Base-by-base conservation (phyloP, 805 yeast genomes). In the Ogataea paraovalis region DNA sequence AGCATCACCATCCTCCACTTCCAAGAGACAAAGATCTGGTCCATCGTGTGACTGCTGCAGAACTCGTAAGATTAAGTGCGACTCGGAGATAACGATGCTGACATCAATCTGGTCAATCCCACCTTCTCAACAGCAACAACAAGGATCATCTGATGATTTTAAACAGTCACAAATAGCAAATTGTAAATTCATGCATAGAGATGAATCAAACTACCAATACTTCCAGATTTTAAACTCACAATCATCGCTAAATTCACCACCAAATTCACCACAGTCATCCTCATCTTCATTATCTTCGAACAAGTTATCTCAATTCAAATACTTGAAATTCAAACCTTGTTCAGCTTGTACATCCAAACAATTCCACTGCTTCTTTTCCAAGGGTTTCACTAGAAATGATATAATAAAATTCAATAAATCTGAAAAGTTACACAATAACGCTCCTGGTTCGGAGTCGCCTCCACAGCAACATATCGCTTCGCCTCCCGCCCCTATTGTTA, bases 31-130 rank as follows among this genome's bases (percentile, higher is more conserved):
- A 65, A 68, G 92, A 49, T 70, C 78, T 18, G 90, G 92, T 0
- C 90, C 90, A 2, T 79, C 86, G 37, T 85, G 92, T 64, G 90
- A 85, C 61, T 68, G 77, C 42, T 85, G 92, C 62, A 71, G 90
- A 45, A 59, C 77, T 14, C 73, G 88, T 48, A 85, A 85, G 60
- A 84, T 83, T 48, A 85, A 82, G 64, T 85, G 92, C 66, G 82
- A 84, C 62, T 87, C 91, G 2, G 81, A 74, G 54, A 78, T 83
- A 25, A 57, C 61, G 25, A 60, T 65, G 14, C 51, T 66, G 16
- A 56, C 67, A 1, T 52, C 34, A 52, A 36, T 49, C 60, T 3
- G 55, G 59, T 4, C 37, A 18, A 33, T 42, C 14, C 22, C 16
- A 32, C 16, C 33, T 6, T 30, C 4, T 14, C 23, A 14, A 5